phyloP scores from a whole-genome alignment of 495 filamentous ascomycete genomes.

The Articulospora tetracladia region DNA sequence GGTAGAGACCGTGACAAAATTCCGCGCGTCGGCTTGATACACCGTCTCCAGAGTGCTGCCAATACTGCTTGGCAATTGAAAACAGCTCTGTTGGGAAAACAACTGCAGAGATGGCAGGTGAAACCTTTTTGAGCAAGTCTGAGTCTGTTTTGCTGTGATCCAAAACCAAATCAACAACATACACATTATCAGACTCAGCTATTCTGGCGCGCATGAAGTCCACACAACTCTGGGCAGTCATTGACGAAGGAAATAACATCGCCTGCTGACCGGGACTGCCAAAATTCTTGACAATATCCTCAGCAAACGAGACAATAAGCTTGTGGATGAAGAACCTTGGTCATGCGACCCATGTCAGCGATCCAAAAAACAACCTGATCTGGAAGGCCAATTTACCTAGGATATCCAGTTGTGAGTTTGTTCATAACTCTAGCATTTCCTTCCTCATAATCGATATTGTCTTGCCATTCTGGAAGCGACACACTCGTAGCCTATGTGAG shows the following conservation, averaged over 20 bases:
- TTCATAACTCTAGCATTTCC: constrained; percentile 80
- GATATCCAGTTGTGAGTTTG: constrained; percentile 89
- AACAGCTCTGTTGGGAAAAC: constrained; percentile 64
- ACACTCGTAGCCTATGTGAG: constrained; percentile 81
- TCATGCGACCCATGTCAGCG: constrained; percentile 16
- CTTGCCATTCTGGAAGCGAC: constrained; percentile 88
- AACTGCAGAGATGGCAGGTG: constrained; percentile 60
- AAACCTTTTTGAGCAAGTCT: constrained; percentile 34
- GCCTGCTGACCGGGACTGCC: constrained; percentile 62
- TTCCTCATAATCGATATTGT: constrained; percentile 91
- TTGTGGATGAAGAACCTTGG: constrained; percentile 86
- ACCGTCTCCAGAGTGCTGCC: constrained; percentile 96
- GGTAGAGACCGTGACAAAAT: constrained; percentile 73
- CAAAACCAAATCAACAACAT: constrained; percentile 62
- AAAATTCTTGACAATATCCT: constrained; percentile 59
- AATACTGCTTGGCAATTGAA: constrained; percentile 78
- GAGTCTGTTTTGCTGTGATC: constrained; percentile 48
- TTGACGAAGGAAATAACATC: constrained; percentile 73
- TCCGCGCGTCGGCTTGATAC: constrained; percentile 89
- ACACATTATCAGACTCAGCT: constrained; percentile 44
- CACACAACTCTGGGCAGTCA: constrained; percentile 62
- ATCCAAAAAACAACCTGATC: neutral
- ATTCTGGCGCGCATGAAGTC: constrained; percentile 64
- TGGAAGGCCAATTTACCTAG: constrained; percentile 48
- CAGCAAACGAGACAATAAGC: constrained; percentile 69